Percentiles rank a stretch among this genome's conserved stretches.
Conservation (phyloP, 176 grass and related monocot species). For the Aegilops speltoides region DNA sequence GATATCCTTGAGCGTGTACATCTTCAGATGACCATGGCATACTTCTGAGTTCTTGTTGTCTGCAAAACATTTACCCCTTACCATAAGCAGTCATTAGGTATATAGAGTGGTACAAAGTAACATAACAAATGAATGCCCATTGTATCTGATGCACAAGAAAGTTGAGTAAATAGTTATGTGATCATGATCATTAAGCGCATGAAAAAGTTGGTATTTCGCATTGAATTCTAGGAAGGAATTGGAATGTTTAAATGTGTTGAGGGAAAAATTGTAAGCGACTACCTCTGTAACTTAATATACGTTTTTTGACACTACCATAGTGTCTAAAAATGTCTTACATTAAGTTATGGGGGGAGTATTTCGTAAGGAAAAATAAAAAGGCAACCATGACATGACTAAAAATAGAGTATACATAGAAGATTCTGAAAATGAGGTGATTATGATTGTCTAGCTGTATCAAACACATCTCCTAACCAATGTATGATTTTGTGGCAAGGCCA, state of each 20-base stretch:
- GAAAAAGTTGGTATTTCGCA: not conserved
- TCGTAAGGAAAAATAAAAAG: not conserved
- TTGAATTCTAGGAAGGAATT: conserved; percentile 8
- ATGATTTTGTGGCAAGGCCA: not conserved
- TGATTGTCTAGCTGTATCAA: not conserved
- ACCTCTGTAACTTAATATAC: no score
- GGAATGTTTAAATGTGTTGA: not conserved
- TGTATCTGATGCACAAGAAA: not conserved
- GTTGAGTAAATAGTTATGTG: not conserved
- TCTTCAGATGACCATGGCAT: conserved; percentile 67
- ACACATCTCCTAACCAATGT: not conserved
- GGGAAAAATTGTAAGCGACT: not conserved
- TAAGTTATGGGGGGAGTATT: not conserved
- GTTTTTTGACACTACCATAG: no score
- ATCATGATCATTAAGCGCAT: not conserved
- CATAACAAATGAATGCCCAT: not conserved
- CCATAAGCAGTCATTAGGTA: not conserved
- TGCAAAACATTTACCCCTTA: conserved; percentile 31
- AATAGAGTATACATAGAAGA: not conserved
- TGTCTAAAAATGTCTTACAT: no score
- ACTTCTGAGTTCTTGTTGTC: conserved; percentile 38
- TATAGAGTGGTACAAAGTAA: not conserved
- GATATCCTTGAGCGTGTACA: conserved; percentile 65
- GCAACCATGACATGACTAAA: not conserved
- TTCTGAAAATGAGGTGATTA: not conserved